Conservation (phyloP, 208 protist genomes). For the Trypanosoma scelopori region DNA sequence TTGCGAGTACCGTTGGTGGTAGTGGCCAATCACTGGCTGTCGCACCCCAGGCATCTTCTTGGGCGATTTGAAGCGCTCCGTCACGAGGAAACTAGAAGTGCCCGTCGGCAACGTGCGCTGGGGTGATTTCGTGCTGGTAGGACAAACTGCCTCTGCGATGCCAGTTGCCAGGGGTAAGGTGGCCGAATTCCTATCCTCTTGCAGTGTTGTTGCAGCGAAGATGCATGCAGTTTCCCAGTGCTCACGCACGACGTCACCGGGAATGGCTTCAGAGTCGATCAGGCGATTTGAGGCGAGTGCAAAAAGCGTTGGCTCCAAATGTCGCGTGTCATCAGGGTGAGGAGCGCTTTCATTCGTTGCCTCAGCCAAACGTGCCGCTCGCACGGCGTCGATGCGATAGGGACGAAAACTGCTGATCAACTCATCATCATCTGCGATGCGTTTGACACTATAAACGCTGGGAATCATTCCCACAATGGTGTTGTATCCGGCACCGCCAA, state of each 20-base stretch:
- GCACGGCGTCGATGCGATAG: constrained; percentile 68
- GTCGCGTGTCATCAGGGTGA: constrained; percentile 67
- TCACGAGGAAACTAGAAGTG: constrained; percentile 22
- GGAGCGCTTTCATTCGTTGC: constrained; percentile 48
- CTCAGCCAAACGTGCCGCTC: constrained; percentile 40
- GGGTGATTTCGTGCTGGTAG: neutral
- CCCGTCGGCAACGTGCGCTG: neutral
- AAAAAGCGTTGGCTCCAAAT: constrained; percentile 49
- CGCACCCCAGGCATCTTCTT: constrained; percentile 43
- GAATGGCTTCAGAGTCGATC: constrained; percentile 60
- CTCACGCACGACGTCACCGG: constrained; percentile 29
- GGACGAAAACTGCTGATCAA: constrained; percentile 83
- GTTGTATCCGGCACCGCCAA: constrained; percentile 63
- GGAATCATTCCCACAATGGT: constrained; percentile 66
- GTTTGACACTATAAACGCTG: constrained; percentile 46
- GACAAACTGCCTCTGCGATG: neutral
- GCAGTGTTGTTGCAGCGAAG: constrained; percentile 6
- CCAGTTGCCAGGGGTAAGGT: neutral
- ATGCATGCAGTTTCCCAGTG: constrained; percentile 21
- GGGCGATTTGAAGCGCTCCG: constrained; percentile 14
- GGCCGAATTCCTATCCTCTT: constrained; percentile 8
- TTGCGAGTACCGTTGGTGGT: constrained; percentile 55
- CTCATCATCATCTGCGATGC: constrained; percentile 76
- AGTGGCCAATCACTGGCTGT: constrained; percentile 68
- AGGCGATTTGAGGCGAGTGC: constrained; percentile 34